Evolutionary conservation across 2,329 filamentous ascomycete genomes (phyloP), one percentile per base, ranked within the genome.

Genomic region (Pestalotiopsis sp.): DNA sequence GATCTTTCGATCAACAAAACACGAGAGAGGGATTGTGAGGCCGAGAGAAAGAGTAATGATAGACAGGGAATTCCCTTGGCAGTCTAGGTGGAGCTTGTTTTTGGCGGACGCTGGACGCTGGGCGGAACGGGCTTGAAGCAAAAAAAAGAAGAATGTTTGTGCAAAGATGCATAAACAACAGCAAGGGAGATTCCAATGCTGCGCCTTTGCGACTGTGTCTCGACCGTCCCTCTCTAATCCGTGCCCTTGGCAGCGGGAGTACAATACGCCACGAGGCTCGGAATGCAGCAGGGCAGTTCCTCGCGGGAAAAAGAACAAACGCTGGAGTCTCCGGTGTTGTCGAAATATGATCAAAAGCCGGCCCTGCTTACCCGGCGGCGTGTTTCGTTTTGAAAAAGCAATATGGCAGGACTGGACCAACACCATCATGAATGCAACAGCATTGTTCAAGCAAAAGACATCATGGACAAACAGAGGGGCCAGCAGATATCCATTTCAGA

Each of bases 81-180:
- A 45, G 25, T n/a, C 56, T 60, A 31, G 52, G 41, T 38, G 36
- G 45, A 62, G 59, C 59, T 36, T 27, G 23, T 62, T 36, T 20
- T 36, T 11, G n/a, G 59, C 20, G 23, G 23, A 27, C 58, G 27
- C 20, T 60, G 58, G 58, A 25, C 31, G 31, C 20, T 60, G 58
- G 58, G 58, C 31, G 31, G 49, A 67, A 58, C 39, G 17, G 45
- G 59, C 75, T 77, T 76, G 68, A 71, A 71, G 62, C 56, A 62
- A 67, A 67, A 74, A 72, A 3, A 36, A 36, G 31, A 36, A 52
- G 45, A 52, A 52, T 74, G 73, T 72, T 75, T 78, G 73, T 76
- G 73, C 72, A 74, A 52, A 72, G 67, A 71, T 74, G 70, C 74
- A 77, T 74, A 76, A 36, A 76, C 73, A 76, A 76, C 73, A 76